phyloP scores from a whole-genome alignment of 139 green algal species.

The Edaphochlamys debaryana region DNA sequence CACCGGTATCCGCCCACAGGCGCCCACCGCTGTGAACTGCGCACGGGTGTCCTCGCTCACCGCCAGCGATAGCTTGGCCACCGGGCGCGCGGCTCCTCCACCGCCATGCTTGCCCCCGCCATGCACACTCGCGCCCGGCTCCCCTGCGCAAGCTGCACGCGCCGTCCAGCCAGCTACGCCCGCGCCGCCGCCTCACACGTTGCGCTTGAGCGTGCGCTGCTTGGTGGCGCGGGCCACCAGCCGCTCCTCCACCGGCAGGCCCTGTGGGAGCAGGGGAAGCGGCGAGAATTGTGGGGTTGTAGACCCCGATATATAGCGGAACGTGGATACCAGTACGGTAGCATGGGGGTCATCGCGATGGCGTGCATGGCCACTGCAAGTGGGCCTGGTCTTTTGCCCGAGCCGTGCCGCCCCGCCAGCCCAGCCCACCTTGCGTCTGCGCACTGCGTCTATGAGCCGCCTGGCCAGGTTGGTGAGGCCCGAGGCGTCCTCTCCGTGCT shows the following conservation, averaged over 20 bases:
- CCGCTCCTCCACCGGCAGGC: conserved; percentile 94
- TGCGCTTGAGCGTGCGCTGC: conserved; percentile 95
- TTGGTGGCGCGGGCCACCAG: conserved; percentile 95
- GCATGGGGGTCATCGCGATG: background rate
- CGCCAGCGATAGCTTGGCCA: too few relatives aligned
- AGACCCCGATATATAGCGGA: background rate
- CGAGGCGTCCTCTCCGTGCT: conserved; percentile 92
- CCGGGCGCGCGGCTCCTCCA: too few relatives aligned
- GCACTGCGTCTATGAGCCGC: conserved; percentile 85
- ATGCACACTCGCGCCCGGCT: too few relatives aligned
- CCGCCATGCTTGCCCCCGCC: too few relatives aligned
- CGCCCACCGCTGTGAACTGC: too few relatives aligned
- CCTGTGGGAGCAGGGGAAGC: conserved; percentile 26
- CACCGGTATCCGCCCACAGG: too few relatives aligned
- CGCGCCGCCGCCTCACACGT: too few relatives aligned
- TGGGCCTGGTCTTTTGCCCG: background rate
- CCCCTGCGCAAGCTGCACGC: too few relatives aligned
- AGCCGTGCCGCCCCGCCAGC: background rate
- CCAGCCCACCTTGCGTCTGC: conserved; percentile 80
- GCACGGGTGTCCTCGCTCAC: too few relatives aligned
- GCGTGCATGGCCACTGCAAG: background rate
- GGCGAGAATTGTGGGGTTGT: too few relatives aligned
- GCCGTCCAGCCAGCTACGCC: too few relatives aligned
- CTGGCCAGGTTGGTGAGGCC: conserved; percentile 82
- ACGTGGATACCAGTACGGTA: too few relatives aligned